Base-by-base conservation (phyloP, 2,329 filamentous ascomycete genomes). In the Pyrenophora tritici-repentis region DNA sequence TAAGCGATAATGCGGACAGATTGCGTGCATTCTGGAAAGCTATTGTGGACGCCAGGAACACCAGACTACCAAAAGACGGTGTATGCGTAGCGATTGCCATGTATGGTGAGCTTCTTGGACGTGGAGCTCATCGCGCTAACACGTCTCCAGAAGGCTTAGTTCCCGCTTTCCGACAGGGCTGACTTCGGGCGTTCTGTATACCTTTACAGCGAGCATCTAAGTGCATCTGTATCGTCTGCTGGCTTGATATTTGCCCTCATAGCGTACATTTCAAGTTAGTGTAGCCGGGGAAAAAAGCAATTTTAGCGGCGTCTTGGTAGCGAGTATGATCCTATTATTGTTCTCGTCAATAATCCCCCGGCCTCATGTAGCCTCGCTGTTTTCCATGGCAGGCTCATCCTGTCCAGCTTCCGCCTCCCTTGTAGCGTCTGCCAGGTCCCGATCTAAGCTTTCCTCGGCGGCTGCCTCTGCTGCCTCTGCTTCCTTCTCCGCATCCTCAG, bases 61-160 rank as follows among this genome's bases (percentile, higher is more conserved):
- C 31, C 12, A 39, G 14, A 41, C 31, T 47, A 34, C 35, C 17
- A 29, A 37, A 43, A 20, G 44, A 29, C 33, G 43, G 56, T 53
- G 45, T 18, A 42, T 60, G 53, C 39, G 48, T 40, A 39, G 33
- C 34, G 40, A 37, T 55, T 55, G 42, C 49, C 9, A 12, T 29
- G 26, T 7, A 57, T 58, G 55, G 16, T 46, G 44, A 52, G 50
- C 43, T 47, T 51, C 59, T 31, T 31, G 40, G 49, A 52, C 32
- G 35, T 49, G 50, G 45, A 47, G 50, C 47, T 44, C 39, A 32
- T 34, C 50, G 41, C 50, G 52, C 59, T 69, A 66, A 62, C 56
- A 52, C 49, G 38, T 42, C 53, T 56, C 56, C 51, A 57, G 60
- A 63, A 69, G 66, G 67, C 65, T 70, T 68, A 52, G 60, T 58